Conservation (phyloP, 805 yeast species). For the Yarrowia porcina region DNA sequence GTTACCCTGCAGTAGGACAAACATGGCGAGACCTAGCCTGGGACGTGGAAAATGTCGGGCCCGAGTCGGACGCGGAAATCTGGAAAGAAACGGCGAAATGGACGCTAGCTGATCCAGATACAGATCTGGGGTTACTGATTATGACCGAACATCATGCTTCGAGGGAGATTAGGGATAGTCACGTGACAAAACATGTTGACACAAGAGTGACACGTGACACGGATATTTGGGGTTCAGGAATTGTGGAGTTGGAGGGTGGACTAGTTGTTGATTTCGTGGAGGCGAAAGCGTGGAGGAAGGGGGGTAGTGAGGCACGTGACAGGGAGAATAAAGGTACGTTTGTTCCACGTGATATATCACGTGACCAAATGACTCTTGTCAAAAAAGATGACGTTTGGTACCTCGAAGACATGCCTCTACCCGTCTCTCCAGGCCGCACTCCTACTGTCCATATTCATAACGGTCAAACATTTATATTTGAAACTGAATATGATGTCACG, state of each 20-base stretch:
- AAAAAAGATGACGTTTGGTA: not conserved
- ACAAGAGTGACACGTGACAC: not conserved
- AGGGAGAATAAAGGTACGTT: not conserved
- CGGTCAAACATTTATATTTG: not conserved
- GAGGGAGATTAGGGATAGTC: not conserved
- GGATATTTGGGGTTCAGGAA: not conserved
- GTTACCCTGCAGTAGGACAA: not conserved
- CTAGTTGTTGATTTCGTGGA: not conserved
- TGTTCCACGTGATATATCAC: not conserved
- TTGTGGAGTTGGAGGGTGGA: not conserved
- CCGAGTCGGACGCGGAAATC: slow-evolving; percentile 20
- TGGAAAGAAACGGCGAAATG: slow-evolving; percentile 21
- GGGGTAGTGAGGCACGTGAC: not conserved
- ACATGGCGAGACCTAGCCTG: slow-evolving; percentile 10
- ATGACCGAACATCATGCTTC: not conserved
- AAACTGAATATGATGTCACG: not conserved
- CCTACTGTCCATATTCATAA: not conserved
- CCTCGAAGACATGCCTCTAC: not conserved
- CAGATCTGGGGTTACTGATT: not conserved
- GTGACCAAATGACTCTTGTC: not conserved
- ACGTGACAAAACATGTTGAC: not conserved
- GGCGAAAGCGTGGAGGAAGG: not conserved
- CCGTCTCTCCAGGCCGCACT: not conserved
- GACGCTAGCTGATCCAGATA: slow-evolving; percentile 3
- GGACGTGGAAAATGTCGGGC: slow-evolving; percentile 5